phyloP scores from a whole-genome alignment of 441 rosid genomes.

The Pelargonium australe region DNA sequence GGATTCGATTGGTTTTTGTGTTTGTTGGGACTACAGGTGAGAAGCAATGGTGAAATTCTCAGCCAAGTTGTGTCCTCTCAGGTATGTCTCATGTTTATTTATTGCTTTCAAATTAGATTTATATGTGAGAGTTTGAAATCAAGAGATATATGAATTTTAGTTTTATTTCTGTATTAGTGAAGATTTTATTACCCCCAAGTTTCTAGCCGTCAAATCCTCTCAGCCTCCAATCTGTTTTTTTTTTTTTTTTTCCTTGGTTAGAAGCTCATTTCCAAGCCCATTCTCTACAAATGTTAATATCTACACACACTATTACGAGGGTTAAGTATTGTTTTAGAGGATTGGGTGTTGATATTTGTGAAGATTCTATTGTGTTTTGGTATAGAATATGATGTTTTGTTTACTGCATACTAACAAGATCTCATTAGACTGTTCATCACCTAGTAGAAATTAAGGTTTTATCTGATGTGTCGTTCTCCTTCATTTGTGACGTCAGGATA shows the following conservation, averaged over 20 bases:
- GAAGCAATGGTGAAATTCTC: constrained; percentile 69
- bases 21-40: constrained; percentile 41
- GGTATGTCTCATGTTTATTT: constrained; percentile 35
- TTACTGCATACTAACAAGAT: not conserved
- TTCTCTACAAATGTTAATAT: not conserved
- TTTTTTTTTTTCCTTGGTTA: not conserved
- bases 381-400: not conserved
- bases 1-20: constrained; percentile 7
- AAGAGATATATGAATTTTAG: not conserved
- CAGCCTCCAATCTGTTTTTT: no score
- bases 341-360: not conserved
- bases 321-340: not conserved
- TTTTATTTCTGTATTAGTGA: not conserved
- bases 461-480: not conserved
- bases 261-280: not conserved
- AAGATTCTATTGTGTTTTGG: not conserved
- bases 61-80: constrained; percentile 94
- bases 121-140: not conserved
- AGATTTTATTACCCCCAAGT: not conserved
- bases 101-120: not conserved
- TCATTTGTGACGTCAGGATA: not conserved
- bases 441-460: not conserved
- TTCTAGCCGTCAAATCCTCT: no score
- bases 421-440: not conserved
- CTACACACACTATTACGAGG: not conserved